Conservation (phyloP, 139 green algal species). For the Micromonas commoda region DNA sequence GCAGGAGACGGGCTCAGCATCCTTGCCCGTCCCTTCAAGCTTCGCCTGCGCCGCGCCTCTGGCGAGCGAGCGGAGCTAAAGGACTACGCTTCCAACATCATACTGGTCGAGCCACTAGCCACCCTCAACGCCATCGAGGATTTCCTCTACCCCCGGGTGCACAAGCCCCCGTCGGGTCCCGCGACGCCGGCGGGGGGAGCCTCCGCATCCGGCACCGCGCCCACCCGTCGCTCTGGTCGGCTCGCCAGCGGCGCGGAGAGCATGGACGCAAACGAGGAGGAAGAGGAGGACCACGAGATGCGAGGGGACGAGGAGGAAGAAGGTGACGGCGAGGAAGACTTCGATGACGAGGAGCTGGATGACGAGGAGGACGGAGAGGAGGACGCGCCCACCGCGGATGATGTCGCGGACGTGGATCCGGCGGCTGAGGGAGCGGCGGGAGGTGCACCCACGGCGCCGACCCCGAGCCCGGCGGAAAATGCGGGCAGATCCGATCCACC, state of each 20-base stretch:
- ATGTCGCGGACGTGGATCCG: slow-evolving; percentile 69
- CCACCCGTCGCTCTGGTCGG: background rate
- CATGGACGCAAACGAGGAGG: slow-evolving; percentile 37
- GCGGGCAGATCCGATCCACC: background rate
- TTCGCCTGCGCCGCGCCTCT: slow-evolving; percentile 61
- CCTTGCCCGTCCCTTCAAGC: slow-evolving; percentile 85
- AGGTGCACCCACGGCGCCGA: too few species aligned
- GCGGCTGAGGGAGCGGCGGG: background rate
- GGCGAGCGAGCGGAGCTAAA: slow-evolving; percentile 42
- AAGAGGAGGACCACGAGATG: slow-evolving; percentile 41
- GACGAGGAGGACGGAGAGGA: slow-evolving; percentile 22
- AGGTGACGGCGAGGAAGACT: slow-evolving; percentile 20
- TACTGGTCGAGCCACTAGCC: slow-evolving; percentile 92
- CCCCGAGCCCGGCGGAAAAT: too few species aligned
- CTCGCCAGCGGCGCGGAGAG: slow-evolving; percentile 32
- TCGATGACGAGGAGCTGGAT: slow-evolving; percentile 23
- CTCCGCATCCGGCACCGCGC: slow-evolving; percentile 14
- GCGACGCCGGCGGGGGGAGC: background rate
- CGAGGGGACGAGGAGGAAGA: slow-evolving; percentile 33
- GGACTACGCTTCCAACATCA: slow-evolving; percentile 81
- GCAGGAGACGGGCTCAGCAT: background rate
- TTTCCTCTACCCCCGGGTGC: slow-evolving; percentile 83
- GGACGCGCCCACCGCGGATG: slow-evolving; percentile 14
- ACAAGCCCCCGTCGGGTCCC: slow-evolving; percentile 28
- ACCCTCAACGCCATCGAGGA: slow-evolving; percentile 89